phyloP scores from a whole-genome alignment of 768 basidiomycete species.

The Fomitopsis serialis region DNA sequence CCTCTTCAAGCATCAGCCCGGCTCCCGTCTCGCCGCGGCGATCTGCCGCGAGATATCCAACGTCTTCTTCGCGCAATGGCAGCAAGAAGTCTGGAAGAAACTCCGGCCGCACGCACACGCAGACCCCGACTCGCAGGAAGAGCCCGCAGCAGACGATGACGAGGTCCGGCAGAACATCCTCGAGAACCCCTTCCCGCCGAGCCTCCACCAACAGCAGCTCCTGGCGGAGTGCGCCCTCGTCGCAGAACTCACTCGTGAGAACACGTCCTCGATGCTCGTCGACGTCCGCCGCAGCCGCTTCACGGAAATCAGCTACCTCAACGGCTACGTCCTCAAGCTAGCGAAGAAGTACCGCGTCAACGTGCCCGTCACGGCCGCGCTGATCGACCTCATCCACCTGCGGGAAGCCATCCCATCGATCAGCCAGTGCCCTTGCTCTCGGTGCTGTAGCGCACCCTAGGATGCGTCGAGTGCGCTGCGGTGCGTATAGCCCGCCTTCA shows the following conservation, averaged over 20 bases:
- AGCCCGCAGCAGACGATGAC: conserved; percentile 17
- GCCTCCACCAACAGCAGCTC: conserved; percentile 41
- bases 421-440: background rate
- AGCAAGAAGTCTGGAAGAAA: conserved; percentile 19
- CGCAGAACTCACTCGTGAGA: conserved; percentile 49
- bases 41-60: conserved; percentile 70
- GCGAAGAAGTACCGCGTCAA: conserved; percentile 51
- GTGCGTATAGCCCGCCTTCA: background rate
- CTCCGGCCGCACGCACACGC: too few relatives aligned
- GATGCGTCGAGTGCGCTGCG: background rate
- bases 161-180: background rate
- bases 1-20: conserved; percentile 43
- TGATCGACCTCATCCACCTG: conserved; percentile 57
- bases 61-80: conserved; percentile 52
- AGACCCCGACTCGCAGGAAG: conserved; percentile 9
- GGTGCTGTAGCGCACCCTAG: background rate
- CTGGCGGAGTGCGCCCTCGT: conserved; percentile 54
- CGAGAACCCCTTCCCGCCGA: conserved; percentile 38
- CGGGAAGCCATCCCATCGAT: conserved; percentile 40
- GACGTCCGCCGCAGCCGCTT: conserved; percentile 55
- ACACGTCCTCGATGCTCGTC: conserved; percentile 77
- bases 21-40: conserved; percentile 38
- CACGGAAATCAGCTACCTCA: conserved; percentile 81
- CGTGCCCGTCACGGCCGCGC: conserved; percentile 51
- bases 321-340: conserved; percentile 70